Evolutionary conservation across 1,284 basidiomycete species (phyloP).

Genomic region (Fomitopsis betulina): DNA sequence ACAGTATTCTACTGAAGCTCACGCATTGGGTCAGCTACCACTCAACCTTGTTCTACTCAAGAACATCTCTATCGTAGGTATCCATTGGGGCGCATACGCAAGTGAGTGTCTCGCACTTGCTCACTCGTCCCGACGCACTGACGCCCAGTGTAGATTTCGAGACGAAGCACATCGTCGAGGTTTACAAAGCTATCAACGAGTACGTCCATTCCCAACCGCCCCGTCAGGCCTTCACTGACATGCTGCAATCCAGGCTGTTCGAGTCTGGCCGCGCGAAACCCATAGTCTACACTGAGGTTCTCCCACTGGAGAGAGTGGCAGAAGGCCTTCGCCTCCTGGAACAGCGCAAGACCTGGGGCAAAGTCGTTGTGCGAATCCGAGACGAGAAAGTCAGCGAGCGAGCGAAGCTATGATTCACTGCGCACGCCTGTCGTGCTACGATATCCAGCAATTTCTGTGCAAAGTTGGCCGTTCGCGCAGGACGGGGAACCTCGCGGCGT

Average conservation of each 20-base stretch:
- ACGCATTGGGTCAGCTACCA: conserved; percentile 51
- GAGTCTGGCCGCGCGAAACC: conserved; percentile 64
- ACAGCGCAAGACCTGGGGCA: conserved; percentile 89
- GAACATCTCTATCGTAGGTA: conserved; percentile 77
- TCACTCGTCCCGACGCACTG: not conserved
- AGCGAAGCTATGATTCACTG: conserved; percentile 27
- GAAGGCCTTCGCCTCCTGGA: conserved; percentile 75
- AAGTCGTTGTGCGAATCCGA: conserved; percentile 71
- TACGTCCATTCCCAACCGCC: conserved; percentile 27
- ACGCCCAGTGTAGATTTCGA: conserved; percentile 55
- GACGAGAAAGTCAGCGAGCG: conserved; percentile 30
- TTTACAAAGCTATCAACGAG: conserved; percentile 76
- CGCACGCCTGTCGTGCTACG: not conserved
- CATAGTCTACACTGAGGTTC: conserved; percentile 70
- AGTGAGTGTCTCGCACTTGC: conserved; percentile 37
- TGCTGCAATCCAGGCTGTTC: conserved; percentile 52
- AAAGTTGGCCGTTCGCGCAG: too few relatives aligned
- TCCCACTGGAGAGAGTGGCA: conserved; percentile 51
- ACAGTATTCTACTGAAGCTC: not conserved
- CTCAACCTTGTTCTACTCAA: conserved; percentile 88
- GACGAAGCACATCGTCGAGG: conserved; percentile 54
- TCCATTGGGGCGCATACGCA: conserved; percentile 83
- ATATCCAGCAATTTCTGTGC: not conserved
- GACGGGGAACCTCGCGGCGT: too few relatives aligned
- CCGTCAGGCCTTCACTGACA: not conserved